phyloP scores from a whole-genome alignment of 2,329 filamentous ascomycete species.

The Colletotrichum brevisporum region DNA sequence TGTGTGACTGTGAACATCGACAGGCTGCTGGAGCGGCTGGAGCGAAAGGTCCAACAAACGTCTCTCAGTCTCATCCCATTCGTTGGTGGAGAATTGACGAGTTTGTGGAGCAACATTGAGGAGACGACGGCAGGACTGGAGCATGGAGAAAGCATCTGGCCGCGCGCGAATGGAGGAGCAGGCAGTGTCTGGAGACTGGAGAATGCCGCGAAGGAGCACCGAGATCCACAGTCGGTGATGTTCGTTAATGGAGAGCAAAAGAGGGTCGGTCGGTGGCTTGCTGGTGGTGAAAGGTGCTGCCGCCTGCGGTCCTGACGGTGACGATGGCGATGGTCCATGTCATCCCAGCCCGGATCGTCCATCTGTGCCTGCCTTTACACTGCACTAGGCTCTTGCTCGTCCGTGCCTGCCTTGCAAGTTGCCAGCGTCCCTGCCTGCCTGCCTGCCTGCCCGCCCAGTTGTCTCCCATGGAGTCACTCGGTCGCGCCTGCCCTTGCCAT shows the following conservation, averaged over 20 bases:
- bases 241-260: slow-evolving; percentile 6
- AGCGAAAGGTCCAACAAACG: neutral
- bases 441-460: neutral
- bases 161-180: slow-evolving; percentile 2
- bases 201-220: slow-evolving; percentile 29
- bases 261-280: slow-evolving; percentile 11
- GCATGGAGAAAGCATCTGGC: slow-evolving; percentile 20
- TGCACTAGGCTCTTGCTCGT: too few relatives aligned
- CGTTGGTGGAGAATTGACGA: slow-evolving; percentile 13
- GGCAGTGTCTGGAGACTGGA: slow-evolving; percentile 14
- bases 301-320: neutral
- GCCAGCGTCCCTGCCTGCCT: too few relatives aligned
- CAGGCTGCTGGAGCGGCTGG: slow-evolving; percentile 10
- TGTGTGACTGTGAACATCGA: neutral
- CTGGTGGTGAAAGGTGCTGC: neutral
- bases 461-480: too few relatives aligned
- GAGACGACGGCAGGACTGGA: slow-evolving; percentile 12
- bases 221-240: slow-evolving; percentile 15
- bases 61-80: slow-evolving; percentile 1
- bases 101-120: neutral
- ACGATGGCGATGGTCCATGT: neutral
- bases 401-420: neutral
- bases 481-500: neutral
- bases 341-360: neutral
- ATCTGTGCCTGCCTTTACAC: slow-evolving; percentile 1